Conservation (phyloP, 208 protist species). For the Leishmania aethiopica region DNA sequence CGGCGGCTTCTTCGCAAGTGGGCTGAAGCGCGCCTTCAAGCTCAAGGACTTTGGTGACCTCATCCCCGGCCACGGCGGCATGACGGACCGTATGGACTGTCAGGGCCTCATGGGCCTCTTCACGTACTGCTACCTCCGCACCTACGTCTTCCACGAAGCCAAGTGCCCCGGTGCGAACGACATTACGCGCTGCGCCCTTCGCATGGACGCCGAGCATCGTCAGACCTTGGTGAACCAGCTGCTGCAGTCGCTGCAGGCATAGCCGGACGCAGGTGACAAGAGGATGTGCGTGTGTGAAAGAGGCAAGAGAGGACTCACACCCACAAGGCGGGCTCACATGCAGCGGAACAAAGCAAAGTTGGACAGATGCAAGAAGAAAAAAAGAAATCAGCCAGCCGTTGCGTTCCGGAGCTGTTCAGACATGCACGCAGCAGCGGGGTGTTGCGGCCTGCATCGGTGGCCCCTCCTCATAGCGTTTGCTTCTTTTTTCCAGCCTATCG, state of each 20-base stretch:
- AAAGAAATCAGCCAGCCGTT: background rate
- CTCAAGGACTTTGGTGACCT: conserved; percentile 98
- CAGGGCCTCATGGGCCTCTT: conserved; percentile 97
- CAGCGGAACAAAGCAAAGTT: background rate
- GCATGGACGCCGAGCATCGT: conserved; percentile 37
- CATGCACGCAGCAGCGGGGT: background rate
- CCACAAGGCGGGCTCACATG: background rate
- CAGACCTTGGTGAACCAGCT: conserved; percentile 49
- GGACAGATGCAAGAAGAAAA: background rate
- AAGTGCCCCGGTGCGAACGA: conserved; percentile 51
- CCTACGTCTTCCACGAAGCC: conserved; percentile 64
- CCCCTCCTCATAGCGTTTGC: background rate
- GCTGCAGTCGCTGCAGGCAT: conserved; percentile 36
- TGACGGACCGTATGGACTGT: conserved; percentile 98
- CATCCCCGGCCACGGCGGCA: conserved; percentile 98
- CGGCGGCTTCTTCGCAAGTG: conserved; percentile 98
- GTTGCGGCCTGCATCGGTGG: background rate
- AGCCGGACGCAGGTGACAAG: background rate
- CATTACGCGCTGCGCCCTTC: conserved; percentile 58
- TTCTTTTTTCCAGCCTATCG: background rate
- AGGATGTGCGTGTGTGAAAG: background rate
- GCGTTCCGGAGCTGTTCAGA: background rate
- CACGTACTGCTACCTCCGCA: conserved; percentile 86
- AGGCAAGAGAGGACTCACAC: background rate
- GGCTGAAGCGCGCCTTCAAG: conserved; percentile 97